Percentiles rank a stretch among this genome's conserved stretches.
These are phyloP conservation scores for Saraca asoca DNA, from an alignment of 331 rosid species.

Conservation along the genomic window DNA sequence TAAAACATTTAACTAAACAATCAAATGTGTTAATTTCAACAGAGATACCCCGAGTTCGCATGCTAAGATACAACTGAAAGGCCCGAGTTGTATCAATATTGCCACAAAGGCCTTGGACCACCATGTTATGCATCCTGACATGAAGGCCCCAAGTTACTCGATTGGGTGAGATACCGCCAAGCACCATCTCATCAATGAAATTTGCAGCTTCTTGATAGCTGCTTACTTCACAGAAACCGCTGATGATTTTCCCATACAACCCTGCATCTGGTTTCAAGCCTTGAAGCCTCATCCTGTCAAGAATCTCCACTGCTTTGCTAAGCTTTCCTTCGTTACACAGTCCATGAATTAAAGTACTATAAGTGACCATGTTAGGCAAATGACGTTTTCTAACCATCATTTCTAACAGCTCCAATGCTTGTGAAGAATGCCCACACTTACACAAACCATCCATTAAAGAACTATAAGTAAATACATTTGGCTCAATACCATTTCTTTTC, in stretches of 20 bases:
- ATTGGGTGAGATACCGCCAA: constrained; percentile 62
- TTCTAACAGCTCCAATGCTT: constrained; percentile 67
- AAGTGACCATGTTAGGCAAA: constrained; percentile 74
- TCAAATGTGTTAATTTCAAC: constrained; percentile 57
- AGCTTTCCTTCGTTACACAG: constrained; percentile 75
- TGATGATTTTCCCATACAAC: constrained; percentile 68
- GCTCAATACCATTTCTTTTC: constrained; percentile 54
- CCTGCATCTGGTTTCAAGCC: constrained; percentile 88
- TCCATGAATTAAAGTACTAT: constrained; percentile 73
- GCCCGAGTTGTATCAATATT: constrained; percentile 53
- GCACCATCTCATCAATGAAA: constrained; percentile 89
- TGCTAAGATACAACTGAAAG: constrained; percentile 72
- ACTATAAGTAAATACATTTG: constrained; percentile 86
- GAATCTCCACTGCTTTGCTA: constrained; percentile 71
- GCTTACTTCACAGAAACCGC: constrained; percentile 55
- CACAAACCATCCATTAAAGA: constrained; percentile 82
- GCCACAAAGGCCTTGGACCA: constrained; percentile 69
- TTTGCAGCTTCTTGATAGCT: constrained; percentile 82
- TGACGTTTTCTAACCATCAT: constrained; percentile 55
- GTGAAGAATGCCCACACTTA: constrained; percentile 65
- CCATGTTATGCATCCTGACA: constrained; percentile 68
- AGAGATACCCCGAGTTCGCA: constrained; percentile 72
- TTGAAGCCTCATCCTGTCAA: constrained; percentile 91
- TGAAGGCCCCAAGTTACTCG: constrained; percentile 79
- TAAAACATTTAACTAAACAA: constrained; percentile 51